These are phyloP conservation scores for Phytophthora sp. DNA, from an alignment of 352 stramenopile genomes.

Conservation along the genomic window DNA sequence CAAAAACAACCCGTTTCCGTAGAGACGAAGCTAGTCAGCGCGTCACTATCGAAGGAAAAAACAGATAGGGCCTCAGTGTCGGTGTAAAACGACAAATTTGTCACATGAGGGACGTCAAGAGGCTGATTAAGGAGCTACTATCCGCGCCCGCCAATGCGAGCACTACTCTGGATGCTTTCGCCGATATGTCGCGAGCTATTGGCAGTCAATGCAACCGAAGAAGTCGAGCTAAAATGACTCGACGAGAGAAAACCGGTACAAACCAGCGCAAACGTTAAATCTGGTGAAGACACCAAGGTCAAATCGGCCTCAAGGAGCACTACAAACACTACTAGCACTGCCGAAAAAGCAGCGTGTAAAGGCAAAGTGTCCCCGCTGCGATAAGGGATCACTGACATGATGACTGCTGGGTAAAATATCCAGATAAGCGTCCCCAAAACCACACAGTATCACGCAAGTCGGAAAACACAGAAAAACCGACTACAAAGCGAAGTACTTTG, in stretches of 20 bases:
- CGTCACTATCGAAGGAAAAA: too few species aligned
- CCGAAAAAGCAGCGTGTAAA: too few species aligned
- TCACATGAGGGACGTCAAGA: too few species aligned
- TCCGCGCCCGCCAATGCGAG: too few species aligned
- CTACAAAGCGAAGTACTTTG: not conserved
- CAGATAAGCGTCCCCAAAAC: not conserved
- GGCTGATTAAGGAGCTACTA: too few species aligned
- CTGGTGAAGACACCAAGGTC: not conserved
- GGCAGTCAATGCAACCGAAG: too few species aligned
- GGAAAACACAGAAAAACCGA: not conserved
- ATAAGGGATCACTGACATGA: not conserved
- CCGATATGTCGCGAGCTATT: too few species aligned
- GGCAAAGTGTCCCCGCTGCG: not conserved
- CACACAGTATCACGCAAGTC: not conserved
- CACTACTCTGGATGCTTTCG: too few species aligned
- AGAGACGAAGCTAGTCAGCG: too few species aligned
- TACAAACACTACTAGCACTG: not conserved
- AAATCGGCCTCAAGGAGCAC: not conserved
- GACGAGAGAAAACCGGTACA: not conserved
- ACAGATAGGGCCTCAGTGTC: too few species aligned
- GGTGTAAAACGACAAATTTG: too few species aligned
- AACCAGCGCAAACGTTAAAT: not conserved
- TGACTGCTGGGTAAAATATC: not conserved
- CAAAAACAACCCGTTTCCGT: too few species aligned
- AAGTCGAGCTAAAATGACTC: not conserved